Percentiles rank a stretch among this genome's conserved stretches.
phyloP scores from a whole-genome alignment of 129 eudicot genomes.

The Silybum marianum region DNA sequence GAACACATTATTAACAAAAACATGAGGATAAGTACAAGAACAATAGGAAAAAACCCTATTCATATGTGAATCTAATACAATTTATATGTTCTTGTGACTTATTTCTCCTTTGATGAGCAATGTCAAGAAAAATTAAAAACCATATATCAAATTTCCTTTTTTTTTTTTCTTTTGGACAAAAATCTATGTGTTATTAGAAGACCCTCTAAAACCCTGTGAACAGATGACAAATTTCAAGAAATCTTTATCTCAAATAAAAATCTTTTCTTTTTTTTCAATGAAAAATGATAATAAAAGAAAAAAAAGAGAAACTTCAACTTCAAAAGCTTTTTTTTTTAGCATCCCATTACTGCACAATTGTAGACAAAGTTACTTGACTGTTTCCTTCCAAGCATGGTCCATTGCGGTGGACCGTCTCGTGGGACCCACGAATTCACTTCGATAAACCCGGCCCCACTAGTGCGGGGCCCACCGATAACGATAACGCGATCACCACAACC shows the following conservation, averaged over 20 bases:
- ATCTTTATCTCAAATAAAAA: constrained; percentile 57
- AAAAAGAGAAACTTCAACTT: constrained; percentile 24
- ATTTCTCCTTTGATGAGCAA: constrained; percentile 41
- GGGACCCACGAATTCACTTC: constrained; percentile 87
- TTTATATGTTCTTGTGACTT: constrained; percentile 28
- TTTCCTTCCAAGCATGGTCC: constrained; percentile 69
- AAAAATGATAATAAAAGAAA: constrained; percentile 17
- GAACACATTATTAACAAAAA: constrained; percentile 11
- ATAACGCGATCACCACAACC: constrained; percentile 87
- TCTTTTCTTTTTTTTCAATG: constrained; percentile 39
- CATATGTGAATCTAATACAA: constrained; percentile 4
- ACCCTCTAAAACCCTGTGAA: constrained; percentile 35
- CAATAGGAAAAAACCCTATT: constrained; percentile 13
- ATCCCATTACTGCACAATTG: constrained; percentile 97
- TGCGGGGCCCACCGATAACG: constrained; percentile 77
- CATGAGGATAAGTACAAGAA: constrained; percentile 22
- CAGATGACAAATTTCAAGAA: constrained; percentile 38
- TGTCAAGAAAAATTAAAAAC: constrained; percentile 44
- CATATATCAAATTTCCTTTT: constrained; percentile 29
- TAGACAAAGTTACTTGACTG: constrained; percentile 75
- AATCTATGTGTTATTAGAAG: constrained; percentile 38
- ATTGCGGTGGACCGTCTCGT: constrained; percentile 64
- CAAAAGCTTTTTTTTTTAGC: constrained; percentile 42
- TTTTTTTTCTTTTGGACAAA: constrained; percentile 37
- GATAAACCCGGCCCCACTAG: constrained; percentile 57